A percentile compares a stretch with the other conserved stretches of the same genome.
Evolutionary conservation across 1,284 basidiomycete genomes (phyloP).

Genomic region (Ustilago xerochloae): DNA sequence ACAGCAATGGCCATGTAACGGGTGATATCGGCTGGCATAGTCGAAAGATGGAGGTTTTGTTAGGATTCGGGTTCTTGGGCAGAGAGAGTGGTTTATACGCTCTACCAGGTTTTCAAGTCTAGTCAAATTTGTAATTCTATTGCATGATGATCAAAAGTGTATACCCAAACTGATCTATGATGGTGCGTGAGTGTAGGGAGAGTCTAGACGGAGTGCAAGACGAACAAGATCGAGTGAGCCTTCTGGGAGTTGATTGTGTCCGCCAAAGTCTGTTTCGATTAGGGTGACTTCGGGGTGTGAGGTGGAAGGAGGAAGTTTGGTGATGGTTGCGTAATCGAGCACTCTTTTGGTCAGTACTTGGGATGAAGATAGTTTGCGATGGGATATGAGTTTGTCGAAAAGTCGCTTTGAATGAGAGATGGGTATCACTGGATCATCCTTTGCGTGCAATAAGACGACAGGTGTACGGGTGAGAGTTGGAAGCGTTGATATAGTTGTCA

Average conservation of each 20-base stretch:
- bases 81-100: constrained; percentile 89
- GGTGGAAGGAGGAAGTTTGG: constrained; percentile 19
- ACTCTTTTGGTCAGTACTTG: constrained; percentile 9
- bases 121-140: constrained; percentile 1
- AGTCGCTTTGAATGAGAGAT: constrained; percentile 73
- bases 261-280: constrained; percentile 47
- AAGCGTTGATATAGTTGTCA: constrained; percentile 65
- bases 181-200: not conserved
- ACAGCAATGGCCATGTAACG: constrained; percentile 86
- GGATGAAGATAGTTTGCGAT: not conserved
- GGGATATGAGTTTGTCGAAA: constrained; percentile 15
- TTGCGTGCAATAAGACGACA: constrained; percentile 81
- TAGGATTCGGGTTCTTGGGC: constrained; percentile 88
- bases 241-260: constrained; percentile 53
- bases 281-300: constrained; percentile 20
- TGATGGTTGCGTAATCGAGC: constrained; percentile 18
- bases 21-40: constrained; percentile 94
- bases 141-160: not conserved
- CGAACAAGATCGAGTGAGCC: constrained; percentile 48
- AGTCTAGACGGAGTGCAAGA: constrained; percentile 22
- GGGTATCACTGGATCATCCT: constrained; percentile 84
- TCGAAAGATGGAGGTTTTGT: constrained; percentile 94
- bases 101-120: constrained; percentile 58
- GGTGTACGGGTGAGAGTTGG: constrained; percentile 69
- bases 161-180: constrained; percentile 2